Evolutionary conservation across 2,329 filamentous ascomycete species (phyloP), one percentile per base, ranked within the genome.

Genomic region (Penicillium psychrosexuale): DNA sequence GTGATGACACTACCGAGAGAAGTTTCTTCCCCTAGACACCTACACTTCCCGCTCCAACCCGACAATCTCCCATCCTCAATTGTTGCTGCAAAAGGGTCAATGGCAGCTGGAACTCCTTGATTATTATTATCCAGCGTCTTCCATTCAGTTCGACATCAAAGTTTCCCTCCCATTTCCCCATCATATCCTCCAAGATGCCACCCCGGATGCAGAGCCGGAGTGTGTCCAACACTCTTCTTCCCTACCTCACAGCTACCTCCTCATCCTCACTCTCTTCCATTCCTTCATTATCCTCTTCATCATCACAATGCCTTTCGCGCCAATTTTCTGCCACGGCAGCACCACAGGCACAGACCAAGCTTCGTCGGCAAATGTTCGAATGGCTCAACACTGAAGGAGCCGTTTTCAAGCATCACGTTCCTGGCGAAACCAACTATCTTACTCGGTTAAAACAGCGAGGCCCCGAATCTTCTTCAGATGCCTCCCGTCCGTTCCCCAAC

Each of bases 401-500:
- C 31, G 56, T 55, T 8, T 50, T 72, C 8, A 72, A 70, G 46
- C 57, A 68, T 37, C 67, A 72, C 47, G 53, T 61, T 12, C 69
- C 72, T 15, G 69, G 70, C 7, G 36, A 58, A 40, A 69, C 65
- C 34, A 73, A 72, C 56, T 73, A 70, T 51, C 42, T 71, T 22
- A 66, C 53, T 12, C 47, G 58, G n/a, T 38, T 63, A 38, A 58
- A 57, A 31, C 45, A 61, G 7, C 54, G 62, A 8, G 51, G 40
- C 12, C 3, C 15, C n/a, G 45, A 57, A 34, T 40, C 27, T 3
- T 15, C 44, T 2, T n/a, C 44, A n/a, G 52, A 55, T 17, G 58
- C 59, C 30, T 53, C 67, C 65, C 80, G 71, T 57, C 90, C 90
- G 0, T 96, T 94, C 61, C 91, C 91, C 0, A 69, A 84, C 47